These are phyloP conservation scores for Xylaria sp. DNA, from an alignment of 2,329 filamentous ascomycete species.

Conservation along the genomic window DNA sequence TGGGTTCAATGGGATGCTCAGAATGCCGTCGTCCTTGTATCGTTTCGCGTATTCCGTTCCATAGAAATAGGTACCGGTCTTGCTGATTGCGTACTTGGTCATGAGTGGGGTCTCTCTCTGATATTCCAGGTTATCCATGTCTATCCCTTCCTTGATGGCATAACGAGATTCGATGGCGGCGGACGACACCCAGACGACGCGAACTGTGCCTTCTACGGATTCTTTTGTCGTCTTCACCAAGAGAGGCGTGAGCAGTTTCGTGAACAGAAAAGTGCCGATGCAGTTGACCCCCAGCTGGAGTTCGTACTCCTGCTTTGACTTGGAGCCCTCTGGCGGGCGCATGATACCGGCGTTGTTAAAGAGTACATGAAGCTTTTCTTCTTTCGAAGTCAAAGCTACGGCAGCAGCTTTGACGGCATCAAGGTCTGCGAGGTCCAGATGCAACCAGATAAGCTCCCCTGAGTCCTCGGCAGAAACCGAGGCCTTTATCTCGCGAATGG, in stretches of 20 bases:
- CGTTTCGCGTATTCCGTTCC: too few relatives aligned
- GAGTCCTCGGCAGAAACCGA: conserved; percentile 12
- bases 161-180: conserved; percentile 15
- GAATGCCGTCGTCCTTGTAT: too few relatives aligned
- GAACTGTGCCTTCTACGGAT: conserved; percentile 16
- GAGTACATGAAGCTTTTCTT: conserved; percentile 46
- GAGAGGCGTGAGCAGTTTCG: conserved; percentile 31
- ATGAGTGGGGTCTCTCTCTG: neutral
- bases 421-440: conserved; percentile 46
- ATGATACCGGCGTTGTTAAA: conserved; percentile 47
- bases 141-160: conserved; percentile 18
- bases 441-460: conserved; percentile 44
- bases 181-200: conserved; percentile 37
- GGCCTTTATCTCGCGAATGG: conserved; percentile 47
- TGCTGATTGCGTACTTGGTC: too few relatives aligned
- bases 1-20: too few relatives aligned
- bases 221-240: conserved; percentile 27
- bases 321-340: conserved; percentile 17
- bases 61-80: too few relatives aligned
- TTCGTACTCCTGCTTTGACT: conserved; percentile 37
- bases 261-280: conserved; percentile 35
- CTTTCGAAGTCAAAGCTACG: conserved; percentile 42
- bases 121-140: conserved; percentile 7
- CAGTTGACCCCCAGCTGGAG: conserved; percentile 38
- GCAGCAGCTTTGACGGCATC: conserved; percentile 45